A percentile compares a stretch with the other conserved stretches of the same genome.
These are phyloP conservation scores for Aphanomyces cochlioides DNA, from an alignment of 352 stramenopile species.

Conservation along the genomic window DNA sequence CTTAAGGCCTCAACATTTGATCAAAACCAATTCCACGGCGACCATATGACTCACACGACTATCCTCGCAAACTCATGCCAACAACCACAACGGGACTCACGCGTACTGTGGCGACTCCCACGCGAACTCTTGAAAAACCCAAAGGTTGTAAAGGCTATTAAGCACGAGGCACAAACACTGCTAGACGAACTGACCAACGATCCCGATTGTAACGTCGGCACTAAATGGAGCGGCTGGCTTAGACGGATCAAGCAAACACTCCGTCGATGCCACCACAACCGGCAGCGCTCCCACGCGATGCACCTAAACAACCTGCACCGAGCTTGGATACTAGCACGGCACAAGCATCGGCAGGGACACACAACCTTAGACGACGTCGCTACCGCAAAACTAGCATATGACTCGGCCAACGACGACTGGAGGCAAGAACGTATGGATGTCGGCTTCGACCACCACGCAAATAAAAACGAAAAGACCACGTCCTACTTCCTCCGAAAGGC, in stretches of 20 bases:
- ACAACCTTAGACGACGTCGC: neutral
- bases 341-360: neutral
- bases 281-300: neutral
- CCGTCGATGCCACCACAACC: neutral
- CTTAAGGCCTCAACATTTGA: neutral
- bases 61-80: neutral
- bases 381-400: neutral
- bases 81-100: neutral
- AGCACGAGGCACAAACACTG: neutral
- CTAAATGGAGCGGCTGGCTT: neutral
- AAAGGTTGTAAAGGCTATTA: neutral
- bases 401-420: neutral
- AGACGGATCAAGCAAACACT: neutral
- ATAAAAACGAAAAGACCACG: neutral
- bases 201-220: neutral
- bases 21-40: neutral
- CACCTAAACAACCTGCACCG: neutral
- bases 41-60: neutral
- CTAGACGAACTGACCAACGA: neutral
- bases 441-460: neutral
- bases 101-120: neutral
- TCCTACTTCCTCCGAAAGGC: neutral
- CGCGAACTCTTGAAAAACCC: neutral
- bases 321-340: neutral
- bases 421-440: neutral